A percentile compares a stretch with the other conserved stretches of the same genome.
Evolutionary conservation across 2,329 filamentous ascomycete species (phyloP).

Genomic region (Botryotinia globosa): DNA sequence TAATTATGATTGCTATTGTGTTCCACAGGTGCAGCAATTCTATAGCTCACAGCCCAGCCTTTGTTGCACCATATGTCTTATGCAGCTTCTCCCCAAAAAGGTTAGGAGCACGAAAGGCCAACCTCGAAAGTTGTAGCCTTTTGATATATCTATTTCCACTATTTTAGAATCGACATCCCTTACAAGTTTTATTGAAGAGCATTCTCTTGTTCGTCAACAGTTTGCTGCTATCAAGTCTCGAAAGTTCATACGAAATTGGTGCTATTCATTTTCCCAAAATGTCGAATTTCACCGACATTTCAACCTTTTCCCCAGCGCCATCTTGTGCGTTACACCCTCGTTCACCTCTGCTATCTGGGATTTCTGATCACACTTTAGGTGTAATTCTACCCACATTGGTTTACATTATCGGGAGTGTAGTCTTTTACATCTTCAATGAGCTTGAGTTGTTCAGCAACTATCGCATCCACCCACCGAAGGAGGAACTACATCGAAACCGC

Average conservation of each 20-base stretch:
- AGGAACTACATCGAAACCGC: conserved; percentile 16
- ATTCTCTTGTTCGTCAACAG: neutral
- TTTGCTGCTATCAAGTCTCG: neutral
- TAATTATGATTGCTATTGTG: neutral
- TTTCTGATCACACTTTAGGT: conserved; percentile 9
- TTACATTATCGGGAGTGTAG: conserved; percentile 2
- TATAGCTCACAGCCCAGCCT: neutral
- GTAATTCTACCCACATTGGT: conserved; percentile 12
- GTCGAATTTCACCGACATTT: neutral
- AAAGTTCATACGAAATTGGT: neutral
- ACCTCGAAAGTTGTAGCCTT: neutral
- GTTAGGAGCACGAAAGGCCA: neutral
- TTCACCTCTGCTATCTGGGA: neutral
- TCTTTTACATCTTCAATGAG: conserved; percentile 6
- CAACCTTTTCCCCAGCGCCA: neutral
- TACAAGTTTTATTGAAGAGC: neutral
- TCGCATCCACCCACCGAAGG: conserved; percentile 12
- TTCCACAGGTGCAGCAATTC: neutral
- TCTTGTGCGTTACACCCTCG: neutral
- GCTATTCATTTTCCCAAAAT: neutral
- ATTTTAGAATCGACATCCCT: neutral
- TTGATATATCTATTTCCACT: neutral
- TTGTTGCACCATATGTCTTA: neutral
- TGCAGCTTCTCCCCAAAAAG: neutral
- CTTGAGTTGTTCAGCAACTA: conserved; percentile 7